Conservation (phyloP, 2,329 filamentous ascomycete species). For the Leptographium procerum region DNA sequence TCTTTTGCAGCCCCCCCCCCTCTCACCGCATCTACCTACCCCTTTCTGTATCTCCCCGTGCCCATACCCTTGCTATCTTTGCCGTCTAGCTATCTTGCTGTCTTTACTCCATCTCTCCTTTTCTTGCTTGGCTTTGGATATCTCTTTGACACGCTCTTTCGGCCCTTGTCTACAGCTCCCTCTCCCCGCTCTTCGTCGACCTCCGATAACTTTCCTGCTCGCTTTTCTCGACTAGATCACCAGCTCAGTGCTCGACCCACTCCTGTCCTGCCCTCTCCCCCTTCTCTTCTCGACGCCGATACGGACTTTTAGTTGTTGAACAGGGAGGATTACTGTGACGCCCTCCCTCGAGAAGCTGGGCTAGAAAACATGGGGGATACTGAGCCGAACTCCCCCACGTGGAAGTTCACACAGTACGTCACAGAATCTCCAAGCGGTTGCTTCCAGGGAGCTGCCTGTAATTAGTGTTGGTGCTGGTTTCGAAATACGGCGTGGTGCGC, state of each 20-base stretch:
- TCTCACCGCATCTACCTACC: neutral
- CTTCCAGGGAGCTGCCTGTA: neutral
- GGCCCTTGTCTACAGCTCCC: neutral
- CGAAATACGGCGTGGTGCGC: no score
- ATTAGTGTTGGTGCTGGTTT: neutral
- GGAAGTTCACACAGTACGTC: slow-evolving; percentile 98
- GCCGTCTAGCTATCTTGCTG: no score
- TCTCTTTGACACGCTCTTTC: neutral
- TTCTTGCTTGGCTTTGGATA: neutral
- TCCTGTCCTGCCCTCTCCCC: neutral
- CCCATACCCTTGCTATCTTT: no score
- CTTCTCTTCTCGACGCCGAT: no score
- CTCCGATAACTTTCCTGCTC: neutral
- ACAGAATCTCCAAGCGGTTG: slow-evolving; percentile 2
- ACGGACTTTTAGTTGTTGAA: neutral
- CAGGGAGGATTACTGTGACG: slow-evolving; percentile 5
- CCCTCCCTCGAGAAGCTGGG: neutral
- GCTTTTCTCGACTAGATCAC: neutral
- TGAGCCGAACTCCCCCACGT: slow-evolving; percentile 88
- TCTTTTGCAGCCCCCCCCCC: neutral
- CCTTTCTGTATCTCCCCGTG: neutral
- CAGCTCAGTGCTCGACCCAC: neutral
- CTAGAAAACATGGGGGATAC: slow-evolving; percentile 80
- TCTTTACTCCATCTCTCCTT: neutral
- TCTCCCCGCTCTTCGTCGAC: neutral